Conservation (phyloP, 805 yeast species). For the Danielia reshetovae region DNA sequence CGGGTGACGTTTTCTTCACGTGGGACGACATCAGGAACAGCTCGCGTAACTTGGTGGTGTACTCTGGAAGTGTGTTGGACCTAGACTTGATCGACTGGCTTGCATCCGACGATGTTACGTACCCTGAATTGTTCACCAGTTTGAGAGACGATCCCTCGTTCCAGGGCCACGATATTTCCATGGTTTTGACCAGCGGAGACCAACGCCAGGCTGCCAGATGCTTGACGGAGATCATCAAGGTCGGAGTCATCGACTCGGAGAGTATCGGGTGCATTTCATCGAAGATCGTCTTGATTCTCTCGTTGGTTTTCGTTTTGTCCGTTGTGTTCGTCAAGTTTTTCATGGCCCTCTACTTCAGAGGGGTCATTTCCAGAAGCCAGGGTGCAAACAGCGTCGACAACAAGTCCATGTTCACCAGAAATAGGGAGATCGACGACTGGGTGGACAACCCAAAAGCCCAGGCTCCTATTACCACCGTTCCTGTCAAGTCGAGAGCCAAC, state of each 20-base stretch:
- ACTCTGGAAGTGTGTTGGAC: constrained; percentile 86
- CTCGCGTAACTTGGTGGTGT: constrained; percentile 76
- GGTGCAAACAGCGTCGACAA: constrained; percentile 68
- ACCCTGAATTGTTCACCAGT: constrained; percentile 68
- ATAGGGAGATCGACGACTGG: constrained; percentile 79
- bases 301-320: constrained; percentile 80
- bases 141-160: constrained; percentile 51
- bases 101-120: constrained; percentile 59
- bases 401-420: constrained; percentile 59
- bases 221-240: constrained; percentile 77
- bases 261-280: constrained; percentile 95
- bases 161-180: constrained; percentile 78
- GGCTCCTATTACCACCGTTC: constrained; percentile 42
- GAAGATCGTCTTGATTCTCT: constrained; percentile 70
- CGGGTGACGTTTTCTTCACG: constrained; percentile 78
- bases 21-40: constrained; percentile 81
- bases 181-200: constrained; percentile 61
- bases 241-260: constrained; percentile 84
- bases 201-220: constrained; percentile 76
- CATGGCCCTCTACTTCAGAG: constrained; percentile 85
- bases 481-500: constrained; percentile 50
- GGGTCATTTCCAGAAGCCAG: constrained; percentile 64
- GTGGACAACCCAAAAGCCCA: constrained; percentile 48
- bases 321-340: constrained; percentile 74
- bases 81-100: constrained; percentile 75